phyloP scores from a whole-genome alignment of 2,329 filamentous ascomycete species.

The Monilinia polystroma region DNA sequence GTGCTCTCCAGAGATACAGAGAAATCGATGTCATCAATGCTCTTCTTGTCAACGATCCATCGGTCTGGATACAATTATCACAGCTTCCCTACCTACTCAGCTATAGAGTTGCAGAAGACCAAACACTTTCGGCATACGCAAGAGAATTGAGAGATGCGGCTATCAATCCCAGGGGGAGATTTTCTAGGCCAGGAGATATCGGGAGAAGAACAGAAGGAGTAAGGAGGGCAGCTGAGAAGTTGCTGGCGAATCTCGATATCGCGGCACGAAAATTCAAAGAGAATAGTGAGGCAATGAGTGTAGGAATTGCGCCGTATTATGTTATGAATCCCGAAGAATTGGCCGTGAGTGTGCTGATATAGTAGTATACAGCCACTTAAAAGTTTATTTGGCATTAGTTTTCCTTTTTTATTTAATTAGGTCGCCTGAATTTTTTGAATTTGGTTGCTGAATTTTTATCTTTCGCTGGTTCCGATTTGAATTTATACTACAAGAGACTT shows the following conservation, averaged over 20 bases:
- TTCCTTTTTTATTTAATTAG: not conserved
- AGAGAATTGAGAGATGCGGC: slow-evolving; percentile 5
- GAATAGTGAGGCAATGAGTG: slow-evolving; percentile 17
- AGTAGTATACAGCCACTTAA: not conserved
- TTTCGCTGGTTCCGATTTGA: not conserved
- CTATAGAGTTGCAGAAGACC: slow-evolving; percentile 45
- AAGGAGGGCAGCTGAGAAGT: slow-evolving; percentile 13
- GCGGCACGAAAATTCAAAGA: slow-evolving; percentile 8
- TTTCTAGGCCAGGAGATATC: not conserved
- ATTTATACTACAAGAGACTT: not conserved
- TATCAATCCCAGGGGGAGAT: slow-evolving; percentile 5
- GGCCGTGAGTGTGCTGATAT: slow-evolving; percentile 6
- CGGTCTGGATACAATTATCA: slow-evolving; percentile 48
- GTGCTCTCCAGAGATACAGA: slow-evolving; percentile 18
- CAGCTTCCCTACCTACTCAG: slow-evolving; percentile 49
- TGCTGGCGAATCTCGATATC: slow-evolving; percentile 10
- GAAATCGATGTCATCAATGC: slow-evolving; percentile 32
- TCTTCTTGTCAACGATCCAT: slow-evolving; percentile 45
- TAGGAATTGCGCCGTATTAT: slow-evolving; percentile 11
- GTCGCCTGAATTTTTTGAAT: not conserved
- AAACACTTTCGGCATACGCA: slow-evolving; percentile 40
- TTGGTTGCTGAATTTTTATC: not conserved
- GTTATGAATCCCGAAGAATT: slow-evolving; percentile 16
- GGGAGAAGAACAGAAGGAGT: slow-evolving; percentile 2
- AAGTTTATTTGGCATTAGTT: not conserved